A percentile compares a stretch with the other conserved stretches of the same genome.
These are phyloP conservation scores for Brasilioporus rufonigricans DNA, from an alignment of 768 basidiomycete genomes.

Conservation along the genomic window DNA sequence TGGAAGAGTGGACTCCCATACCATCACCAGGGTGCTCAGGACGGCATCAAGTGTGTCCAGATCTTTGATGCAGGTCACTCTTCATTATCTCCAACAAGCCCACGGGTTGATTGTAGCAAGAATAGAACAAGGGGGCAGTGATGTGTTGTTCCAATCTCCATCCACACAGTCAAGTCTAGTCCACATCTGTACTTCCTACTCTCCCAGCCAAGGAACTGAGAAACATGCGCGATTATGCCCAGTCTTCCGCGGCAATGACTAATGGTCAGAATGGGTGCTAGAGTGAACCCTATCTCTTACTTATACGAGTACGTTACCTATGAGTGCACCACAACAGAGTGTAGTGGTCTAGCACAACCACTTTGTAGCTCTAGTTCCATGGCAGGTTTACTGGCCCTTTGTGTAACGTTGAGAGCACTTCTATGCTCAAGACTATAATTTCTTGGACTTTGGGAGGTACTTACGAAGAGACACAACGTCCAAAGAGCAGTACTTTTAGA, in stretches of 20 bases:
- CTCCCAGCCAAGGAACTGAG: conserved; percentile 65
- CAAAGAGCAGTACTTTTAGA: too few relatives aligned
- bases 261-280: conserved; percentile 55
- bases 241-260: conserved; percentile 31
- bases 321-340: conserved; percentile 54
- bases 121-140: conserved; percentile 85
- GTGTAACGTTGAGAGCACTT: too few relatives aligned
- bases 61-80: conserved; percentile 69
- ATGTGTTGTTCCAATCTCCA: conserved; percentile 97
- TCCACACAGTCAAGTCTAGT: conserved; percentile 92
- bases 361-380: conserved; percentile 86
- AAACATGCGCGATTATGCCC: conserved; percentile 50
- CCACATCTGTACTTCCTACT: conserved; percentile 67
- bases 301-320: conserved; percentile 77
- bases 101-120: conserved; percentile 3
- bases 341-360: conserved; percentile 69
- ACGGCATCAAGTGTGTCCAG: conserved; percentile 77
- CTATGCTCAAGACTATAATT: too few relatives aligned
- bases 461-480: too few relatives aligned
- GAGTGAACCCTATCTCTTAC: conserved; percentile 62
- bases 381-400: conserved; percentile 98
- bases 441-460: too few relatives aligned
- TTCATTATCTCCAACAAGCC: background rate
- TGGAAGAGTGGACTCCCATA: conserved; percentile 73
- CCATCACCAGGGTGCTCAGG: conserved; percentile 51